Evolutionary conservation across 2,329 filamentous ascomycete species (phyloP).

Genomic region (Akanthomyces dipterigenus): DNA sequence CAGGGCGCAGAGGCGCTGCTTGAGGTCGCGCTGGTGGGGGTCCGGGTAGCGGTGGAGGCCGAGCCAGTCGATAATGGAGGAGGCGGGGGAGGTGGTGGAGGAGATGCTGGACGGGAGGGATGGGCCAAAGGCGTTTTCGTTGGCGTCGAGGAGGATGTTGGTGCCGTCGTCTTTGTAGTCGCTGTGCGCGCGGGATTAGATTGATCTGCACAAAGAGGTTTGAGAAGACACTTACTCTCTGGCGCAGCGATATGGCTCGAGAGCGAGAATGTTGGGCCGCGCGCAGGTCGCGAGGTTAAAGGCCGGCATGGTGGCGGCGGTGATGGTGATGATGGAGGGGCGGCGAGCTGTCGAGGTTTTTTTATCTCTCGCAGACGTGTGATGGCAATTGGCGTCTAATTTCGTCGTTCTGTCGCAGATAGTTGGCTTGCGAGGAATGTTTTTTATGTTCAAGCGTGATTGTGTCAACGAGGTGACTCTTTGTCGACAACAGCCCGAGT

Average conservation of each 20-base stretch:
- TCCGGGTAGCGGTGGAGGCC: constrained; percentile 93
- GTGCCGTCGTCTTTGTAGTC: constrained; percentile 99
- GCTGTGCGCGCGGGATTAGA: constrained; percentile 38
- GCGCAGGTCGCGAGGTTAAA: constrained; percentile 72
- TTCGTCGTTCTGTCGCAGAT: not conserved
- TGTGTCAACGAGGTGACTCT: not conserved
- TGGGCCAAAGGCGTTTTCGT: constrained; percentile 94
- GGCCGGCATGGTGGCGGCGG: constrained; percentile 41
- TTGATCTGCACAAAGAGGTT: not conserved
- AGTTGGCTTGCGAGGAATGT: not conserved
- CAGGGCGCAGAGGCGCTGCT: constrained; percentile 77
- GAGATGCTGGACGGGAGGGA: constrained; percentile 50
- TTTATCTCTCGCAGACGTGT: not conserved
- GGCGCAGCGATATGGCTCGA: constrained; percentile 75
- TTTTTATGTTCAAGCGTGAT: not conserved
- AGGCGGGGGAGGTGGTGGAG: constrained; percentile 30
- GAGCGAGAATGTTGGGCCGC: constrained; percentile 66
- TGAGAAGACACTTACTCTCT: constrained; percentile 55
- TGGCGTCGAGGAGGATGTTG: constrained; percentile 93
- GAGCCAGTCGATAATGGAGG: constrained; percentile 67
- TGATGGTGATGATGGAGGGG: not conserved
- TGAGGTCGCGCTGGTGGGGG: constrained; percentile 83
- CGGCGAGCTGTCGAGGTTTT: not conserved
- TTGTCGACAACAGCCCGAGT: not conserved
- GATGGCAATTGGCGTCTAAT: not conserved